A percentile compares a stretch with the other conserved stretches of the same genome.
These are phyloP conservation scores for Penicillium macrosclerotiorum DNA, from an alignment of 495 filamentous ascomycete species.

Conservation along the genomic window DNA sequence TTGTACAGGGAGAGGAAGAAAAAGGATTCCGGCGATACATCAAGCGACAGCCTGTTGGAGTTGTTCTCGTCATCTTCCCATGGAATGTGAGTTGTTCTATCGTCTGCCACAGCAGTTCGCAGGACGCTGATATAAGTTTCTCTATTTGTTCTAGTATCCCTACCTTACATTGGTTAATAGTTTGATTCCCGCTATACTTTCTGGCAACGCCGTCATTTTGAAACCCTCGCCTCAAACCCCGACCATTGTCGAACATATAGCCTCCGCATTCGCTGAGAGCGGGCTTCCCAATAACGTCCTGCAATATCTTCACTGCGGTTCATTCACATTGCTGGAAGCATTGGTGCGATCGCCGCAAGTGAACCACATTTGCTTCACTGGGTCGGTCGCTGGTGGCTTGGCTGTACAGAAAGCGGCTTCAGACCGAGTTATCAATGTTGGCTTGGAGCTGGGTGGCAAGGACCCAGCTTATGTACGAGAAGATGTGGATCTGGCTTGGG, in stretches of 20 bases:
- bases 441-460: constrained; percentile 88
- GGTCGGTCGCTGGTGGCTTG: constrained; percentile 84
- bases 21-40: constrained; percentile 87
- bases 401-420: constrained; percentile 80
- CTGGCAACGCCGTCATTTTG: constrained; percentile 84
- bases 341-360: constrained; percentile 73
- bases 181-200: constrained; percentile 80
- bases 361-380: constrained; percentile 81
- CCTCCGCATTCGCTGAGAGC: constrained; percentile 69
- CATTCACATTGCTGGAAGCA: constrained; percentile 64
- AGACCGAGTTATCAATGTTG: constrained; percentile 76
- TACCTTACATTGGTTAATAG: constrained; percentile 91
- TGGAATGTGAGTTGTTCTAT: constrained; percentile 85
- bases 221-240: constrained; percentile 95
- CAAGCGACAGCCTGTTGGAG: constrained; percentile 79
- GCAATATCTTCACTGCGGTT: constrained; percentile 87
- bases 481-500: constrained; percentile 87
- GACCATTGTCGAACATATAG: constrained; percentile 79
- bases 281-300: constrained; percentile 78
- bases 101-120: no score
- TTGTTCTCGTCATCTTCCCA: constrained; percentile 83
- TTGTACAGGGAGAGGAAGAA: constrained; percentile 73
- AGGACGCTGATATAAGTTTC: constrained; percentile 4
- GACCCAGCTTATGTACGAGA: constrained; percentile 85
- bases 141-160: constrained; percentile 72